phyloP scores from a whole-genome alignment of 164 flowering plant species.

The Vitis rupestris region DNA sequence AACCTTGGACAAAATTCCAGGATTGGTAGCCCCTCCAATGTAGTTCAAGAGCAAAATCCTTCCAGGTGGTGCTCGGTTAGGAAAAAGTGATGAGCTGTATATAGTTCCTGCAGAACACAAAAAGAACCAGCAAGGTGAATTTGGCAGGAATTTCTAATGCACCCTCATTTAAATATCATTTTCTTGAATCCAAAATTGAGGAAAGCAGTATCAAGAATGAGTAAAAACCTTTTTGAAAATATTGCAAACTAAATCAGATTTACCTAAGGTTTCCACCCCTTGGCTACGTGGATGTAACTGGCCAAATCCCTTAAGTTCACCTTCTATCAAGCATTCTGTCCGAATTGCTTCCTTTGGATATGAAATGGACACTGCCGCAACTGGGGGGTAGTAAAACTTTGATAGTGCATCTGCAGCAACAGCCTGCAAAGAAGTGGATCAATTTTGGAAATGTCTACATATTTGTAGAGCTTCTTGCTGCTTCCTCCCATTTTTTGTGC shows the following conservation, averaged over 20 bases:
- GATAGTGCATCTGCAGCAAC: slow-evolving; percentile 83
- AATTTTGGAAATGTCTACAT: not conserved
- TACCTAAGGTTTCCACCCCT: slow-evolving; percentile 95
- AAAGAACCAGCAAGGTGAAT: slow-evolving; percentile 1
- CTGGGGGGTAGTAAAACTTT: slow-evolving; percentile 89
- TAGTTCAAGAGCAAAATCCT: slow-evolving; percentile 82
- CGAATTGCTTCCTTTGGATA: slow-evolving; percentile 85
- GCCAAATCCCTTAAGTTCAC: slow-evolving; percentile 94
- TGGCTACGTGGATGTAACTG: slow-evolving; percentile 98
- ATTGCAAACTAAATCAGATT: not conserved
- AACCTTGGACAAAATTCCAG: slow-evolving; percentile 83
- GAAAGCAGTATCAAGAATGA: too few relatives aligned
- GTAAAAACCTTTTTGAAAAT: too few relatives aligned
- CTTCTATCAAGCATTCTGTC: slow-evolving; percentile 75
- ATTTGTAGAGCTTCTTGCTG: too few relatives aligned
- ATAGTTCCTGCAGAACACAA: slow-evolving; percentile 67
- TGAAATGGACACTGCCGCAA: slow-evolving; percentile 87
- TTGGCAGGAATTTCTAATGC: not conserved
- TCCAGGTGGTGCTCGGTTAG: slow-evolving; percentile 90
- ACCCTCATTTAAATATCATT: too few relatives aligned
- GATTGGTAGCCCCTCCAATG: slow-evolving; percentile 94
- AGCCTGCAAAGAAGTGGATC: slow-evolving; percentile 42
- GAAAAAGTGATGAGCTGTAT: slow-evolving; percentile 95
- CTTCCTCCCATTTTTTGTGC: too few relatives aligned
- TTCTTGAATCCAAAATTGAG: too few relatives aligned